A percentile compares a stretch with the other conserved stretches of the same genome.
phyloP scores from a whole-genome alignment of 75 land plant species.

The Selaginella tamariscina region DNA sequence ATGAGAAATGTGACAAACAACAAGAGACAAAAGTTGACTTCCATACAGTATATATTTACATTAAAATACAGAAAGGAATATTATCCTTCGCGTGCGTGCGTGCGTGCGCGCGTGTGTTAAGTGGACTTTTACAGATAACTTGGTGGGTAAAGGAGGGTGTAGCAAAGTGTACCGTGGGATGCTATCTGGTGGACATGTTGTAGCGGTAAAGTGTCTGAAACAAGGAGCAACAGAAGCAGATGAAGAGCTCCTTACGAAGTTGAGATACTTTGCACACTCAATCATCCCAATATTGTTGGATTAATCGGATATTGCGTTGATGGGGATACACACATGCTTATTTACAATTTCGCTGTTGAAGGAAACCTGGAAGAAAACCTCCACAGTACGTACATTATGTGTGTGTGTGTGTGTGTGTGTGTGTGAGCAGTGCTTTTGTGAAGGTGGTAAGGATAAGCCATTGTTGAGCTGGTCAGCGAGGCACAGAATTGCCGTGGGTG shows the following conservation, averaged over 20 bases:
- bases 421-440: neutral
- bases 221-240: slow-evolving; percentile 4
- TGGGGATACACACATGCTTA: neutral
- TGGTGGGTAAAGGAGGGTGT: slow-evolving; percentile 6
- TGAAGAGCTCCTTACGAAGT: slow-evolving; percentile 10
- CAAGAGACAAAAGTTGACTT: too few species aligned
- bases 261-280: neutral
- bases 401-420: neutral
- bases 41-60: too few species aligned
- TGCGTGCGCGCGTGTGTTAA: too few species aligned
- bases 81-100: too few species aligned
- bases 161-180: slow-evolving; percentile 9
- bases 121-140: neutral
- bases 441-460: neutral
- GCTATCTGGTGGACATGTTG: neutral
- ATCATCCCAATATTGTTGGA: slow-evolving; percentile 6
- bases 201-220: slow-evolving; percentile 6
- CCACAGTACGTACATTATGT: neutral
- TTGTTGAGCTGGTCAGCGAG: neutral
- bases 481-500: slow-evolving; percentile 2
- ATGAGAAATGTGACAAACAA: too few species aligned
- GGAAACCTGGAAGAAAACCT: slow-evolving; percentile 12
- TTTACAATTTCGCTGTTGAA: neutral
- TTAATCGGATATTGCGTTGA: slow-evolving; percentile 8
- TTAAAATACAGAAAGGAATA: too few species aligned